A percentile compares a stretch with the other conserved stretches of the same genome.
Evolutionary conservation across 441 rosid genomes (phyloP).

Genomic region (Biscutella laevigata): DNA sequence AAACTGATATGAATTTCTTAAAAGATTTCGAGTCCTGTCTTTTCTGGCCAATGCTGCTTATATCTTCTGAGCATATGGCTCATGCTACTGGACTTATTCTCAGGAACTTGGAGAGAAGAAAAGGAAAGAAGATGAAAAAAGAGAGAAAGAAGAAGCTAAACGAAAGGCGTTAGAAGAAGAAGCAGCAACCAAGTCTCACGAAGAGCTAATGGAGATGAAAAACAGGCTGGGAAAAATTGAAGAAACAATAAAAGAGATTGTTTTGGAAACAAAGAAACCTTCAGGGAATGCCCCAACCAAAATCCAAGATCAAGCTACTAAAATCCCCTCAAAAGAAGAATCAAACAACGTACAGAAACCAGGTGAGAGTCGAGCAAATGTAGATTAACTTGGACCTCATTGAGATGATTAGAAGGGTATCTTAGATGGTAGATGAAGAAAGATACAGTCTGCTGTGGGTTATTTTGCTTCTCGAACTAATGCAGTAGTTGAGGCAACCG

Average conservation of each 20-base stretch:
- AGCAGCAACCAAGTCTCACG: slow-evolving; percentile 27
- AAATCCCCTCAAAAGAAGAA: slow-evolving; percentile 6
- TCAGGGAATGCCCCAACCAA: slow-evolving; percentile 24
- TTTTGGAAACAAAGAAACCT: slow-evolving; percentile 48
- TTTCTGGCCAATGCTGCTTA: background rate
- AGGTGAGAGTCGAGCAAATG: no score
- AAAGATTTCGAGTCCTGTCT: background rate
- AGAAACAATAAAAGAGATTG: slow-evolving; percentile 58
- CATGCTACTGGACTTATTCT: background rate
- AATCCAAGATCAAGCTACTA: slow-evolving; percentile 25
- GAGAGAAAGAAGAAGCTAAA: slow-evolving; percentile 46
- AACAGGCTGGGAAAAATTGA: slow-evolving; percentile 68
- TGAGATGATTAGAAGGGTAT: slow-evolving; percentile 8
- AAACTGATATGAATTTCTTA: background rate
- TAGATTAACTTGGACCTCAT: slow-evolving; percentile 4
- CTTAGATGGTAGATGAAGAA: background rate
- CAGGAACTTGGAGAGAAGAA: slow-evolving; percentile 65
- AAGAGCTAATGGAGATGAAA: slow-evolving; percentile 53
- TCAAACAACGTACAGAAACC: slow-evolving; percentile 11
- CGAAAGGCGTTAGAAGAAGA: slow-evolving; percentile 37
- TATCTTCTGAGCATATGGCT: background rate
- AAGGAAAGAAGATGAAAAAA: slow-evolving; percentile 49
- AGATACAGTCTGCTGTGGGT: background rate
- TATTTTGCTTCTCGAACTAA: background rate
- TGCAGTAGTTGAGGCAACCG: background rate